These are phyloP conservation scores for Saccharomyces uvarum DNA, from an alignment of 1,139 yeast species.

Conservation along the genomic window DNA sequence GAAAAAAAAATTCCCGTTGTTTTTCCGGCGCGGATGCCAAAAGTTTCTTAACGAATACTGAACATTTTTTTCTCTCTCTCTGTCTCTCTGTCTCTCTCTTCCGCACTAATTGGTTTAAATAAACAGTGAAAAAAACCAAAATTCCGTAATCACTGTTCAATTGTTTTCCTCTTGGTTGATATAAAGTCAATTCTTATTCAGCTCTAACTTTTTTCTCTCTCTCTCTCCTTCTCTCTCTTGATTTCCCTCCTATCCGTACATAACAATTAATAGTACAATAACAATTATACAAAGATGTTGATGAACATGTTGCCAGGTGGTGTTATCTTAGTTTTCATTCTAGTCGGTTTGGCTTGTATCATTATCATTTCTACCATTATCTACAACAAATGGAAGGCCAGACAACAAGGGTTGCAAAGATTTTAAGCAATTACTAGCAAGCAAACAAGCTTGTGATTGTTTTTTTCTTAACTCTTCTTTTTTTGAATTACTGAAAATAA, in stretches of 20 bases:
- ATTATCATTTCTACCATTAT: constrained; percentile 30
- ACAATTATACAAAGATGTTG: constrained; percentile 1
- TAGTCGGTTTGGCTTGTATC: constrained; percentile 39
- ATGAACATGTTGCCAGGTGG: constrained; percentile 44
- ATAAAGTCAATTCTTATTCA: neutral
- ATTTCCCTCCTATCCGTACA: neutral
- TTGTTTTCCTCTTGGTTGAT: neutral
- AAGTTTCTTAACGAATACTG: neutral
- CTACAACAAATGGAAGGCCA: constrained; percentile 33
- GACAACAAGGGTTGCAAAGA: constrained; percentile 36
- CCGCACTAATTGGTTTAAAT: neutral
- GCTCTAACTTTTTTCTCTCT: neutral
- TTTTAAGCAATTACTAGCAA: constrained; percentile 24
- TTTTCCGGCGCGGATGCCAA: neutral
- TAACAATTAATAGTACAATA: neutral
- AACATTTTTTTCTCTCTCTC: neutral
- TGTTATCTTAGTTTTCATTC: constrained; percentile 45
- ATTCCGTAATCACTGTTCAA: neutral
- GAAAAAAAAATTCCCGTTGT: neutral
- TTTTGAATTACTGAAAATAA: neutral
- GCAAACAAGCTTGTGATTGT: neutral
- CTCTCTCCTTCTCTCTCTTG: neutral
- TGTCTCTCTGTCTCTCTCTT: neutral
- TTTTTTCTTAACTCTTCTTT: neutral
- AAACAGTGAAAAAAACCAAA: neutral